Base-by-base conservation (phyloP, 2,329 filamentous ascomycete genomes). In the Bisporella sp. region DNA sequence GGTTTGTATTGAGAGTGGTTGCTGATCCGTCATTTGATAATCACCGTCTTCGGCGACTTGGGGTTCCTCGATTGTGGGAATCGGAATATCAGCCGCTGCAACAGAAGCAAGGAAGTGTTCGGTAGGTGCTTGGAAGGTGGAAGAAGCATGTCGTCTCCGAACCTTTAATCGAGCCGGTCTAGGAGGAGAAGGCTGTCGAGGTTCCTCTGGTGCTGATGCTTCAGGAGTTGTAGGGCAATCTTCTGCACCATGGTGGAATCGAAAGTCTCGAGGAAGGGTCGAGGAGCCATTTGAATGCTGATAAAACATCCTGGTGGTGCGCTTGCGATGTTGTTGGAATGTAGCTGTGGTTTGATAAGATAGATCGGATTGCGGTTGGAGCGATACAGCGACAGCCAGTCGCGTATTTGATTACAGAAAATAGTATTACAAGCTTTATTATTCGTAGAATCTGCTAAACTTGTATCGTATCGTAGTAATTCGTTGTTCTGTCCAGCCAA, bases 91-190 rank as follows among this genome's bases (percentile, higher is more conserved):
- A 53, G 79, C 81, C 13, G 80, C 79, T 42, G 79, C 81, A 51
- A 85, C 81, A 4, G 80, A 84, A 3, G 79, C 81, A n/a, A 85
- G 73, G 60, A 85, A 85, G 46, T 84, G 79, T 60, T 82, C 73
- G 1, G 81, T 84, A 2, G 81, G 79, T 37, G 79, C 79, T 52
- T 59, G 73, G 66, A 62, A 51, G n/a, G 35, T 37, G 37, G 44
- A 61, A 21, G 59, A 61, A 31, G 57, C 57, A 57, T 62, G 60
- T 42, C 64, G 59, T 46, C 63, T 45, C 42, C 56, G 57, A 21
- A 66, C 56, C 50, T 61, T 63, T 12, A 66, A 49, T 46, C 64
- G 61, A 39, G 47, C 41, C 30, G 53, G 62, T 40, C 61, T 59
- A 12, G 62, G 64, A 30, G 63, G 61, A 5, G 62, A 62, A 31